Conservation (phyloP, 1,284 basidiomycete species). For the Ceratobasidium sp. region DNA sequence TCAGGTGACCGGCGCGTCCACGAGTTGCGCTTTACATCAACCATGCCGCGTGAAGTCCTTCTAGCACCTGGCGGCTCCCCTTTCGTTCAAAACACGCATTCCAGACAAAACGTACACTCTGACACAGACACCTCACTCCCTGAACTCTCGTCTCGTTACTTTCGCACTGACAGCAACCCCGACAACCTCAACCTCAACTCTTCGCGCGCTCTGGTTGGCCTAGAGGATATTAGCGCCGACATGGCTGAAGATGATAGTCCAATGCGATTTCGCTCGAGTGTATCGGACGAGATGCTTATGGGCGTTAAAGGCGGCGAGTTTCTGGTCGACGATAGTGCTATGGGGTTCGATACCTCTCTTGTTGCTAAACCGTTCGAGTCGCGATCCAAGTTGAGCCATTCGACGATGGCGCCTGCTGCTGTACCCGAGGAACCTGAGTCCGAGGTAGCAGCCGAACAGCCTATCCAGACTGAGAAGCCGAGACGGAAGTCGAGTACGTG, state of each 20-base stretch:
- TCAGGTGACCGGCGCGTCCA: slow-evolving; percentile 38
- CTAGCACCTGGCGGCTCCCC: slow-evolving; percentile 40
- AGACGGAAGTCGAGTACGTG: slow-evolving; percentile 39
- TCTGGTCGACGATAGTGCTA: slow-evolving; percentile 35
- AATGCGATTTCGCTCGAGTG: slow-evolving; percentile 30
- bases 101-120: neutral
- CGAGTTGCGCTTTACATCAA: slow-evolving; percentile 12
- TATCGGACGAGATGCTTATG: slow-evolving; percentile 43
- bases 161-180: slow-evolving; percentile 10
- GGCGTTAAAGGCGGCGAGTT: slow-evolving; percentile 44
- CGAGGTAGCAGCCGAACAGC: neutral
- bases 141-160: slow-evolving; percentile 22
- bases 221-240: slow-evolving; percentile 25
- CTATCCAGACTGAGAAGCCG: slow-evolving; percentile 27
- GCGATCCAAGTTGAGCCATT: slow-evolving; percentile 36
- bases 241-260: slow-evolving; percentile 35
- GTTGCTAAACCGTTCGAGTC: slow-evolving; percentile 13
- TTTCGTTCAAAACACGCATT: slow-evolving; percentile 30
- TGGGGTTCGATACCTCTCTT: slow-evolving; percentile 40
- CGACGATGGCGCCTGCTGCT: slow-evolving; percentile 11
- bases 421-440: slow-evolving; percentile 14
- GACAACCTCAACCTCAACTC: slow-evolving; percentile 38
- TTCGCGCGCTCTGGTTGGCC: slow-evolving; percentile 26
- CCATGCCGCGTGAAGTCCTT: slow-evolving; percentile 43
- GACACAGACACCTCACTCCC: slow-evolving; percentile 19